Evolutionary conservation across 768 basidiomycete genomes (phyloP).

Genomic region (Piloderma croceum): DNA sequence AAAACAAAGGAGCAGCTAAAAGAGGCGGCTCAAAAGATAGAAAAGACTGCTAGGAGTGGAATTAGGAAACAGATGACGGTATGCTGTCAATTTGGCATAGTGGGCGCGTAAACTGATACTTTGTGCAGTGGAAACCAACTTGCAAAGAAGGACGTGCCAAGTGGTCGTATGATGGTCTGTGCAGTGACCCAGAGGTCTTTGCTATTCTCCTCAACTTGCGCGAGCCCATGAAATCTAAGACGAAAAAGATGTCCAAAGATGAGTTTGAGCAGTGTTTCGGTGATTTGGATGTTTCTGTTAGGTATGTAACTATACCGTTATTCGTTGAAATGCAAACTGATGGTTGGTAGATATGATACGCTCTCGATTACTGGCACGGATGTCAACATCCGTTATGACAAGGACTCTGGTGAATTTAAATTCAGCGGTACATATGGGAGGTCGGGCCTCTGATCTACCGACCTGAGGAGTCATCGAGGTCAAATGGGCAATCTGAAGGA

Average conservation of each 20-base stretch:
- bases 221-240: slow-evolving; percentile 44
- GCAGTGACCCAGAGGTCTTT: slow-evolving; percentile 42
- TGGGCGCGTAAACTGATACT: slow-evolving; percentile 4
- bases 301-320: slow-evolving; percentile 22
- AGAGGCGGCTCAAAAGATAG: slow-evolving; percentile 40
- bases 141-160: slow-evolving; percentile 43
- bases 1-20: slow-evolving; percentile 35
- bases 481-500: too few relatives aligned
- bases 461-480: too few relatives aligned
- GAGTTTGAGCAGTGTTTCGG: slow-evolving; percentile 34
- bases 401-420: slow-evolving; percentile 50
- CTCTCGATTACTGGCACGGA: slow-evolving; percentile 36
- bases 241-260: slow-evolving; percentile 37
- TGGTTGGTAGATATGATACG: slow-evolving; percentile 30
- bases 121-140: slow-evolving; percentile 43
- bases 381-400: slow-evolving; percentile 41
- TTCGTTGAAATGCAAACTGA: neutral
- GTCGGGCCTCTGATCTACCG: too few relatives aligned
- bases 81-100: slow-evolving; percentile 7
- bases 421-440: slow-evolving; percentile 46
- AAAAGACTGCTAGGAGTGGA: slow-evolving; percentile 40
- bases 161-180: slow-evolving; percentile 50
- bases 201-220: slow-evolving; percentile 37
- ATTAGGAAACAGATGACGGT: slow-evolving; percentile 49
- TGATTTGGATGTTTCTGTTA: slow-evolving; percentile 27